These are phyloP conservation scores for Nowakowskiella sp. DNA, from an alignment of 192 early-diverging fungal species.

Conservation along the genomic window DNA sequence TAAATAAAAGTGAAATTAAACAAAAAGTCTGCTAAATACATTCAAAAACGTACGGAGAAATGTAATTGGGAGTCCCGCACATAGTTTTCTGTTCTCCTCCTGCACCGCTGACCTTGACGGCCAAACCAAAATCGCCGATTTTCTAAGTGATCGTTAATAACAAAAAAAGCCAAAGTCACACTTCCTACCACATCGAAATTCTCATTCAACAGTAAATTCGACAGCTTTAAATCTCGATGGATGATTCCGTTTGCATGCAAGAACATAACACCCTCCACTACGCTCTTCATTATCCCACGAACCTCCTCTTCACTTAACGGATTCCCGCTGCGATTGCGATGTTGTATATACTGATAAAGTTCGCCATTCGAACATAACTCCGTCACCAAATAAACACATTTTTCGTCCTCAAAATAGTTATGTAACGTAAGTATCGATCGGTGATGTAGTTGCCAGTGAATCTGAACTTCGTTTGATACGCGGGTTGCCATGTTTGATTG, in stretches of 20 bases:
- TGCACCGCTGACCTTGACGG: conserved; percentile 36
- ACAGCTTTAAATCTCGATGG: conserved; percentile 70
- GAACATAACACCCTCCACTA: conserved; percentile 52
- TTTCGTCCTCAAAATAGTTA: conserved; percentile 62
- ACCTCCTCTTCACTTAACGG: conserved; percentile 52
- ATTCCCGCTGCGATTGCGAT: conserved; percentile 16
- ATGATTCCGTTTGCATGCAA: conserved; percentile 58
- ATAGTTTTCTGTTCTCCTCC: conserved; percentile 60
- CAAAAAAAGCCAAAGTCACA: neutral
- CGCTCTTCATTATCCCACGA: conserved; percentile 41
- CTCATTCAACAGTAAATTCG: conserved; percentile 58
- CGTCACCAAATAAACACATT: conserved; percentile 66
- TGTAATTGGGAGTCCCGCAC: conserved; percentile 76
- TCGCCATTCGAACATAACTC: conserved; percentile 56
- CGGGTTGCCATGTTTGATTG: conserved; percentile 33
- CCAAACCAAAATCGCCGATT: conserved; percentile 74
- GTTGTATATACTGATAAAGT: conserved; percentile 38
- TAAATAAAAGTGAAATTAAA: conserved; percentile 1
- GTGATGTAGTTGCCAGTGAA: conserved; percentile 58
- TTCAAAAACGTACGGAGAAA: conserved; percentile 51
- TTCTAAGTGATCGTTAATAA: conserved; percentile 31
- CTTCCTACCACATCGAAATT: conserved; percentile 36
- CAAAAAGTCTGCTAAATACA: neutral
- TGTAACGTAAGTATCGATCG: conserved; percentile 44
- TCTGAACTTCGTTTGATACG: conserved; percentile 55